Evolutionary conservation across 2,329 filamentous ascomycete genomes (phyloP), one percentile per base, ranked within the genome.

Genomic region (Fusarium subglutinans): DNA sequence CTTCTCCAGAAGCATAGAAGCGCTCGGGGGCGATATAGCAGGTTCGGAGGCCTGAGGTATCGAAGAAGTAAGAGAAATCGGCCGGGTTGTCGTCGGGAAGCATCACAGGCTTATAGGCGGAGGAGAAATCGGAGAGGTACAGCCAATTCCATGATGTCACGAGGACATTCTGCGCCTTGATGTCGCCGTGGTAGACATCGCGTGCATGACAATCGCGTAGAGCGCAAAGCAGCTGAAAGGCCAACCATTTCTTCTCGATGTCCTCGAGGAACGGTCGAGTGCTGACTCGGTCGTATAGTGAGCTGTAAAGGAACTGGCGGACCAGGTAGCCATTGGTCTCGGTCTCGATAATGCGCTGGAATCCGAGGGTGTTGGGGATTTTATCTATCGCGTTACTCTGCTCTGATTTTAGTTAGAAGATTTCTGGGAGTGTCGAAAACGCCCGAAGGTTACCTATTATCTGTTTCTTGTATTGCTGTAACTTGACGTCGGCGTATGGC

Each of bases 131-230:
- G n/a, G 95, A 92, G 43, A 99, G 88, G 81, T 98, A 99, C 5
- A 99, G 88, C 96, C 97, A 99, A 84, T 98, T 98, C 96, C 96
- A 99, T 12, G 96, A 98, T 1, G 96, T 99, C 57, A 99, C 96
- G 54, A 99, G 86, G 41, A 97, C 91, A 79, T 99, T 99, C 83
- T 99, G 96, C 4, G 96, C 96, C 86, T 99, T 99, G 86, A 99
- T 98, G 80, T 99, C 97, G 66, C 96, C 97, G 81, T 99, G 96
- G 81, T 95, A 98, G 58, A 99, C 88, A 78, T 97, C 94, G 53
- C 93, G 89, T 35, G 93, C 88, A 82, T 99, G 96, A 78, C 94
- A 98, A 82, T 99, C 97, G 64, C 95, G 91, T 66, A 99, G 86
- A 6, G 94, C 95, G 82, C 95, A 98, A 17, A 99, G 88, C 6